Evolutionary conservation across 805 yeast genomes (phyloP).

Genomic region (Saturnispora dispora): DNA sequence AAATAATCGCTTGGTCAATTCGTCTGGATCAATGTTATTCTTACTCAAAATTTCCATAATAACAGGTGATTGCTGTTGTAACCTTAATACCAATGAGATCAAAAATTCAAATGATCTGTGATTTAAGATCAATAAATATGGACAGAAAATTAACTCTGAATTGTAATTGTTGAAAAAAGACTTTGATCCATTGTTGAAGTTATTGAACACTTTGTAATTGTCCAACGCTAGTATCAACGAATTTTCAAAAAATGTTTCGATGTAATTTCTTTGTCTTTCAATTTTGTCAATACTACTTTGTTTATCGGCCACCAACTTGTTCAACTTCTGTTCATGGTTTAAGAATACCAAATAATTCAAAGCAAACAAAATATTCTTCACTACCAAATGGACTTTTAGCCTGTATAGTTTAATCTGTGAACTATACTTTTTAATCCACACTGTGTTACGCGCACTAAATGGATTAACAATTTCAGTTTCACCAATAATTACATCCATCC

Average conservation of each 20-base stretch:
- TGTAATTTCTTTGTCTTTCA: constrained; percentile 25
- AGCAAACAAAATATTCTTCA: constrained; percentile 41
- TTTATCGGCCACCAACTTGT: constrained; percentile 24
- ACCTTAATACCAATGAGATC: constrained; percentile 45
- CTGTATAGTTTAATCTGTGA: constrained; percentile 22
- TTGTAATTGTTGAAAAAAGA: constrained; percentile 28
- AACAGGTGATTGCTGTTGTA: constrained; percentile 30
- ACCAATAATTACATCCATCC: constrained; percentile 19
- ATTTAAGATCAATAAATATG: constrained; percentile 42
- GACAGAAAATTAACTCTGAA: constrained; percentile 40
- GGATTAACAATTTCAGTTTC: constrained; percentile 13
- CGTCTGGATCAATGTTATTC: constrained; percentile 29
- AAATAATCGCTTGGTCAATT: constrained; percentile 26
- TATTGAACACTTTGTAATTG: constrained; percentile 29
- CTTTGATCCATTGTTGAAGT: constrained; percentile 24
- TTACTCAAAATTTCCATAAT: constrained; percentile 26
- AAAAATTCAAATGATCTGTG: constrained; percentile 50
- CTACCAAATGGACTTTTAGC: constrained; percentile 26
- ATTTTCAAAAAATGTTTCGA: constrained; percentile 29
- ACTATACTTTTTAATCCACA: constrained; percentile 16
- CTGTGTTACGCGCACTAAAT: constrained; percentile 12
- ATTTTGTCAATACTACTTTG: constrained; percentile 24
- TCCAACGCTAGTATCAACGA: constrained; percentile 30
- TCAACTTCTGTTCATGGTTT: constrained; percentile 31
- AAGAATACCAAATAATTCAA: constrained; percentile 39